phyloP scores from a whole-genome alignment of 2,329 filamentous ascomycete genomes.

The Fusarium compactum region DNA sequence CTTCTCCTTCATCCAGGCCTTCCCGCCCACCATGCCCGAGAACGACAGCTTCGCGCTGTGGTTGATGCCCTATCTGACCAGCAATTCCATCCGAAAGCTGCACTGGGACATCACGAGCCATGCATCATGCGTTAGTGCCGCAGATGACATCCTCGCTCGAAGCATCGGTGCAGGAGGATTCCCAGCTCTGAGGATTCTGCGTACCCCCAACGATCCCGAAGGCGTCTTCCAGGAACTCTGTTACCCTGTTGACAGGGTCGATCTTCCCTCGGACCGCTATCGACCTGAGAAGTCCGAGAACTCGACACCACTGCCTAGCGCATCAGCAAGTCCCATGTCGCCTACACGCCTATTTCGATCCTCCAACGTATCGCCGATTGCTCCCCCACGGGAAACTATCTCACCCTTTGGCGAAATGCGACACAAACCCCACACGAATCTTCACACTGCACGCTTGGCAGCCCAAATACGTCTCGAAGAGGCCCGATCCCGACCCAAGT shows the following conservation, averaged over 20 bases:
- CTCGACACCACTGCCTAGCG: constrained; percentile 34
- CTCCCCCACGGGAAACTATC: constrained; percentile 33
- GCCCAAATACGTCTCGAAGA: constrained; percentile 75
- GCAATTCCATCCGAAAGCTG: constrained; percentile 62
- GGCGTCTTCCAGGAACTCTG: constrained; percentile 78
- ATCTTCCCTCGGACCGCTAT: constrained; percentile 64
- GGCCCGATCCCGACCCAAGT: constrained; percentile 65
- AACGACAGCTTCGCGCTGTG: constrained; percentile 67
- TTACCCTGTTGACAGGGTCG: constrained; percentile 67
- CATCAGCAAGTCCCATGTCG: constrained; percentile 42
- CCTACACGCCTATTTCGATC: constrained; percentile 50
- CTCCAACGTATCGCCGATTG: constrained; percentile 52
- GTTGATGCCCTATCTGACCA: constrained; percentile 74
- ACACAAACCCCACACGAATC: constrained; percentile 57
- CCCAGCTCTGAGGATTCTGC: constrained; percentile 69
- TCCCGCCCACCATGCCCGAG: constrained; percentile 66
- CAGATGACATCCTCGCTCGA: constrained; percentile 72
- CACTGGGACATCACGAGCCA: constrained; percentile 74
- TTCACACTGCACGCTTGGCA: constrained; percentile 66
- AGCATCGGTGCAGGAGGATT: constrained; percentile 73
- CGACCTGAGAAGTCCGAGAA: constrained; percentile 42
- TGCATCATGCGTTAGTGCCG: constrained; percentile 58
- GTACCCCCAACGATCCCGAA: constrained; percentile 76
- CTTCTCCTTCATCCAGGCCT: constrained; percentile 67
- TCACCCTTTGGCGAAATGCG: constrained; percentile 30